These are phyloP conservation scores for Magnolia kwangsiensis DNA, from an alignment of 164 flowering plant species.

Conservation along the genomic window DNA sequence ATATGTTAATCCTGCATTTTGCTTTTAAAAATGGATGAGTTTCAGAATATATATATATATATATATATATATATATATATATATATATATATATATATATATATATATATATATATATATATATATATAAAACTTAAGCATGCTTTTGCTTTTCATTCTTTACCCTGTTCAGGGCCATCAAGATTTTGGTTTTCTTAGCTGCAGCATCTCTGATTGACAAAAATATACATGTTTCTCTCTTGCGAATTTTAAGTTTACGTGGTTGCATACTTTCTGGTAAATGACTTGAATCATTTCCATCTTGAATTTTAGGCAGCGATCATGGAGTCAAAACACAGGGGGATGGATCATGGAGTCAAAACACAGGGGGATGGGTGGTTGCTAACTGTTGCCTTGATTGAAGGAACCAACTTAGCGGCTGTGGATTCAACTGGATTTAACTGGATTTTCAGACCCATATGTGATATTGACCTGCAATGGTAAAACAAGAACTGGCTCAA, in stretches of 20 bases:
- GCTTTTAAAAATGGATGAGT: no score
- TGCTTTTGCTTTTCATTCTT: background rate
- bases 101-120: no score
- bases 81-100: no score
- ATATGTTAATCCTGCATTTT: no score
- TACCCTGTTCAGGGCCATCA: background rate
- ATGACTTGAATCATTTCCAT: conserved; percentile 4
- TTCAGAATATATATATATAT: no score
- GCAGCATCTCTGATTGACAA: background rate
- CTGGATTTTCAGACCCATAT: conserved; percentile 87
- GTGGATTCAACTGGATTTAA: conserved; percentile 87
- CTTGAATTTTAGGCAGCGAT: conserved; percentile 56
- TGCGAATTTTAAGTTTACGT: background rate
- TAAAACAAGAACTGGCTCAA: conserved; percentile 83
- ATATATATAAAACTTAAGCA: background rate
- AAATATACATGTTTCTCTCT: background rate
- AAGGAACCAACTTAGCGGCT: conserved; percentile 77
- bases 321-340: conserved; percentile 96
- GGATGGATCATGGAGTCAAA: no score
- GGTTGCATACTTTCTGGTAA: background rate
- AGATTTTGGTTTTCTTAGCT: background rate
- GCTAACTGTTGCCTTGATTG: conserved; percentile 88
- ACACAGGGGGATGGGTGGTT: conserved; percentile 98
- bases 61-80: no score
- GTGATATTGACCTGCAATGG: conserved; percentile 94